A percentile compares a stretch with the other conserved stretches of the same genome.
Conservation (phyloP, 257 asterid genomes). For the Primulina eburnea region DNA sequence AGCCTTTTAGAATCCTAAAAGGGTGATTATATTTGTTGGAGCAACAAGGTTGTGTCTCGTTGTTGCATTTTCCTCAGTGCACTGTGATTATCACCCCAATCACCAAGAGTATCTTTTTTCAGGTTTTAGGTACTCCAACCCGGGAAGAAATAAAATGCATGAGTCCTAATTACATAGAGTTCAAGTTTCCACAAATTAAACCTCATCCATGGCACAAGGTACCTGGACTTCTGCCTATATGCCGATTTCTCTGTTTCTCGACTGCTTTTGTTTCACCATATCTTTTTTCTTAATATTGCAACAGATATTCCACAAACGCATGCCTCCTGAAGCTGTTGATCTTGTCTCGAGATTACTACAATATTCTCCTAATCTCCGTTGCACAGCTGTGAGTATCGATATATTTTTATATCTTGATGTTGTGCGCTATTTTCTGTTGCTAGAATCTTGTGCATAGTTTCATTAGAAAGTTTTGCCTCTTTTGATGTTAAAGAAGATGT, state of each 20-base stretch:
- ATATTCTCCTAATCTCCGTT: conserved; percentile 58
- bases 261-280: neutral
- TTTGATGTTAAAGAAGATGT: too few relatives aligned
- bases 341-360: conserved; percentile 58
- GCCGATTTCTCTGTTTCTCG: neutral
- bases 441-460: too few relatives aligned
- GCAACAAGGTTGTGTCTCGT: neutral
- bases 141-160: conserved; percentile 65
- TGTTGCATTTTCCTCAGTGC: neutral
- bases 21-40: neutral
- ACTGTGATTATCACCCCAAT: neutral
- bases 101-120: conserved; percentile 11
- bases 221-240: neutral
- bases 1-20: neutral
- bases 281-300: conserved; percentile 1
- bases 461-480: too few relatives aligned
- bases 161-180: conserved; percentile 62
- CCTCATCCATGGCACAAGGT: conserved; percentile 78
- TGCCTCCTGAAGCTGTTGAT: conserved; percentile 70
- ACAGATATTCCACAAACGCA: conserved; percentile 57
- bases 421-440: too few relatives aligned
- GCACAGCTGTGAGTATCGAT: conserved; percentile 47
- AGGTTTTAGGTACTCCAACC: conserved; percentile 68
- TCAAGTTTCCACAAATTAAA: conserved; percentile 58
- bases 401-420: neutral